Percentiles rank a stretch among this genome's conserved stretches.
These are phyloP conservation scores for Alternaria brassicae DNA, from an alignment of 2,329 filamentous ascomycete genomes.

Conservation along the genomic window DNA sequence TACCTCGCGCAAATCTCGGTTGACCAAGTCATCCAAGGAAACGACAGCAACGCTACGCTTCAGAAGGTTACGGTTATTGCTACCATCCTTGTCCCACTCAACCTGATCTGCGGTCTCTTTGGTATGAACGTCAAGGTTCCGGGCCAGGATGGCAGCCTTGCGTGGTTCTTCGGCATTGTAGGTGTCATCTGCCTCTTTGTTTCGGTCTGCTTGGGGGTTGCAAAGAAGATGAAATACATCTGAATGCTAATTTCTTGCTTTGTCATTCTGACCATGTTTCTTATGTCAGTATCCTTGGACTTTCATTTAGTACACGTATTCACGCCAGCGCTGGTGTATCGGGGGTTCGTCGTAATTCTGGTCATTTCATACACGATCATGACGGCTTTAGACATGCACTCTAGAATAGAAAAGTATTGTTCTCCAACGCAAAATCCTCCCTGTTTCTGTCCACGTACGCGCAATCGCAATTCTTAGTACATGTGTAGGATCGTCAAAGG, in stretches of 20 bases:
- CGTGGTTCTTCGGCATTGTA: slow-evolving; percentile 68
- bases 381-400: slow-evolving; percentile 10
- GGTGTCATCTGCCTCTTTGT: slow-evolving; percentile 61
- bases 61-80: slow-evolving; percentile 95
- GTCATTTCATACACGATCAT: slow-evolving; percentile 10
- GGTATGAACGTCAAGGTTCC: slow-evolving; percentile 87
- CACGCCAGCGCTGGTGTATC: slow-evolving; percentile 16
- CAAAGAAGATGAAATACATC: slow-evolving; percentile 55
- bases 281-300: neutral
- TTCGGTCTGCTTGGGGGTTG: slow-evolving; percentile 48
- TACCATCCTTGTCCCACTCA: slow-evolving; percentile 94
- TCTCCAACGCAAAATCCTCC: neutral
- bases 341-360: slow-evolving; percentile 3
- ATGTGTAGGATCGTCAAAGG: neutral
- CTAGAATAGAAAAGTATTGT: slow-evolving; percentile 19
- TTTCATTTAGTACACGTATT: slow-evolving; percentile 4
- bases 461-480: neutral
- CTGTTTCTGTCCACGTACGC: neutral
- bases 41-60: slow-evolving; percentile 84
- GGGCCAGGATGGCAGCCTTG: slow-evolving; percentile 59
- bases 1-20: slow-evolving; percentile 95
- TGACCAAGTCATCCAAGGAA: slow-evolving; percentile 87
- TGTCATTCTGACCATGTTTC: neutral
- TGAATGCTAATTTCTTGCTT: slow-evolving; percentile 27
- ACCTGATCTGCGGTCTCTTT: slow-evolving; percentile 85